phyloP scores from a whole-genome alignment of 129 eudicot species.

The Erigeron canadensis region DNA sequence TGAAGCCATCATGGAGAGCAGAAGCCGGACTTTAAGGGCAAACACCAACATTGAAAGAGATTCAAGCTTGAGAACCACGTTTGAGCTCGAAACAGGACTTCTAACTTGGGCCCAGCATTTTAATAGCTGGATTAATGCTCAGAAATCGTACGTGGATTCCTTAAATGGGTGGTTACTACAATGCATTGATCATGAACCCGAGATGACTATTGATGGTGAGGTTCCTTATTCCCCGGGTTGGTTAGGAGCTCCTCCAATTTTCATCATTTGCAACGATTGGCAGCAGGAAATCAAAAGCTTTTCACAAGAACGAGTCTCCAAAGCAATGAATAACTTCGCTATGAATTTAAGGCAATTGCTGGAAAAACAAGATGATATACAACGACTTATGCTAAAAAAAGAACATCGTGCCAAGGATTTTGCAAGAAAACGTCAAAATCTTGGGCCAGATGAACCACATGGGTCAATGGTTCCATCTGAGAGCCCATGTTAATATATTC shows the following conservation, averaged over 20 bases:
- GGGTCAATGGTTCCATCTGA: slow-evolving; percentile 62
- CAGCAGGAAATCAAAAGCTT: slow-evolving; percentile 57
- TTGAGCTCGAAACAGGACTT: slow-evolving; percentile 72
- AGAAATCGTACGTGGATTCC: slow-evolving; percentile 67
- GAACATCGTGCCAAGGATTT: slow-evolving; percentile 65
- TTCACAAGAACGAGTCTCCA: slow-evolving; percentile 56
- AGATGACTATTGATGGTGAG: slow-evolving; percentile 77
- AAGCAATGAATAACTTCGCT: slow-evolving; percentile 70
- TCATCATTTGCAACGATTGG: slow-evolving; percentile 84
- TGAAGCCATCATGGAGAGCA: slow-evolving; percentile 84
- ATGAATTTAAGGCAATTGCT: slow-evolving; percentile 56
- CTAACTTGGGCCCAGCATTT: slow-evolving; percentile 66
- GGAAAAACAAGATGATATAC: slow-evolving; percentile 85
- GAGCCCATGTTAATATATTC: no score
- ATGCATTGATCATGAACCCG: slow-evolving; percentile 66
- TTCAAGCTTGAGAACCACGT: slow-evolving; percentile 55
- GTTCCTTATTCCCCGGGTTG: slow-evolving; percentile 86
- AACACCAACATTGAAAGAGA: slow-evolving; percentile 49
- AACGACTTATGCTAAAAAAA: slow-evolving; percentile 63
- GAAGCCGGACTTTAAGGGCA: slow-evolving; percentile 56
- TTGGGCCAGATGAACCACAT: slow-evolving; percentile 39
- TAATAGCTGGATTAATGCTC: slow-evolving; percentile 69
- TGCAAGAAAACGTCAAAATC: slow-evolving; percentile 38
- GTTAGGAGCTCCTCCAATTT: slow-evolving; percentile 84
- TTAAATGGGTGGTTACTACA: slow-evolving; percentile 73